These are phyloP conservation scores for Pontederia paniculata DNA, from an alignment of 176 grass and related monocot species.

Conservation along the genomic window DNA sequence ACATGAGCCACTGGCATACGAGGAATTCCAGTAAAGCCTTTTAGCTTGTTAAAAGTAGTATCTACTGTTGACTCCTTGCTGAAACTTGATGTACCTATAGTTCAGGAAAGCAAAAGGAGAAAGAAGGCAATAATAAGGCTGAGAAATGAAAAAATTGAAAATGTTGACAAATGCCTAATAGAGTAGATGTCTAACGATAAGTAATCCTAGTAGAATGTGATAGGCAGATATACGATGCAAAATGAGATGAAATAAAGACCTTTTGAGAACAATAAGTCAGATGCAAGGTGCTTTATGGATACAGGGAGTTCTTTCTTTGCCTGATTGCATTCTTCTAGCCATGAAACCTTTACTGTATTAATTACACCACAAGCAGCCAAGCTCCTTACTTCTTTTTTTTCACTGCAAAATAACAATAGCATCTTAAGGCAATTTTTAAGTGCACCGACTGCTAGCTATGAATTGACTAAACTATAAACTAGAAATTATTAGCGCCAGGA, in stretches of 20 bases:
- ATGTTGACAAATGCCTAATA: too few species aligned
- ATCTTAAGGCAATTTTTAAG: background rate
- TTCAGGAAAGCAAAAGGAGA: background rate
- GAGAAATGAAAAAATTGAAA: background rate
- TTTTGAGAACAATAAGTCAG: constrained; percentile 56
- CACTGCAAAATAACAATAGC: constrained; percentile 29
- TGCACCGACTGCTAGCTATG: constrained; percentile 5
- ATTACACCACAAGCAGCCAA: constrained; percentile 71
- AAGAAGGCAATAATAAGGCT: background rate
- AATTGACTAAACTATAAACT: constrained; percentile 23
- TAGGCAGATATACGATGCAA: background rate
- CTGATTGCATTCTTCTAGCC: constrained; percentile 82
- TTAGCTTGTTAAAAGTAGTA: constrained; percentile 25
- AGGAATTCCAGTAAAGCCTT: constrained; percentile 30
- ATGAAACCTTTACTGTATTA: constrained; percentile 56
- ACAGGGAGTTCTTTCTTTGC: constrained; percentile 61
- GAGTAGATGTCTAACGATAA: background rate
- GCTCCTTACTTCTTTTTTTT: constrained; percentile 70
- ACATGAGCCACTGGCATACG: constrained; percentile 28
- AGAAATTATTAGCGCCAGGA: background rate
- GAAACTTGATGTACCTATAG: constrained; percentile 32
- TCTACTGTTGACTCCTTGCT: constrained; percentile 36
- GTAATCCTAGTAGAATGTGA: too few species aligned
- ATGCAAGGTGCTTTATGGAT: constrained; percentile 45
- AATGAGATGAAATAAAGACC: constrained; percentile 26